A percentile compares a stretch with the other conserved stretches of the same genome.
Evolutionary conservation across 208 protist genomes (phyloP).

Genomic region (Leishmania tarentolae): DNA sequence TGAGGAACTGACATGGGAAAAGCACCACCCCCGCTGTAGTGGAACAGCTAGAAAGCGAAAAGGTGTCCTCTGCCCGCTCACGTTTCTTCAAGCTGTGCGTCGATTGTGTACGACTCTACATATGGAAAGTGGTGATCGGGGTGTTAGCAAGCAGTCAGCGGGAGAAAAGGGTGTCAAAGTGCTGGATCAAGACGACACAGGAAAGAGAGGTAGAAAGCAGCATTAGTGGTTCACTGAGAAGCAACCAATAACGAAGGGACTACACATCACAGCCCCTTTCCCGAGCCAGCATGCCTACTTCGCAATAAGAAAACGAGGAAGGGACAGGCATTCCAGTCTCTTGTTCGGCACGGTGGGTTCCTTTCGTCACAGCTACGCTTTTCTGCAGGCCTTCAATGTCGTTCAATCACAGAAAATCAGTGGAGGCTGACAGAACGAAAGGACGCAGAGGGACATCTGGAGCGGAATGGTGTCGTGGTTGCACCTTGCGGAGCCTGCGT

Average conservation of each 20-base stretch:
- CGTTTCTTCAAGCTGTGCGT: neutral
- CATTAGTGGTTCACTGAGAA: neutral
- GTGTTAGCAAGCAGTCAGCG: neutral
- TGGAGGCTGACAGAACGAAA: neutral
- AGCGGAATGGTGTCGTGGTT: neutral
- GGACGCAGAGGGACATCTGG: no score
- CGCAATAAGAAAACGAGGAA: neutral
- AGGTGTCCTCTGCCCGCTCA: neutral
- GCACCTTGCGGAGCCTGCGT: neutral
- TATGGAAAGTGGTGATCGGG: neutral
- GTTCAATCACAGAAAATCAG: neutral
- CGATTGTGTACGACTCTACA: neutral
- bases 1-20: constrained; percentile 14
- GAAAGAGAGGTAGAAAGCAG: neutral
- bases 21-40: neutral
- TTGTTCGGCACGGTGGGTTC: neutral
- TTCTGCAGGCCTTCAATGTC: neutral
- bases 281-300: neutral
- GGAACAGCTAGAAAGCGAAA: neutral
- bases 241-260: neutral
- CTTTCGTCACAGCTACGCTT: no score
- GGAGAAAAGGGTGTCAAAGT: neutral
- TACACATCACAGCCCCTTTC: neutral
- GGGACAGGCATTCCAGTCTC: neutral
- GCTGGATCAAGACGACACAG: neutral